Conservation (phyloP, 306 rosid genomes). For the Inga oerstediana region DNA sequence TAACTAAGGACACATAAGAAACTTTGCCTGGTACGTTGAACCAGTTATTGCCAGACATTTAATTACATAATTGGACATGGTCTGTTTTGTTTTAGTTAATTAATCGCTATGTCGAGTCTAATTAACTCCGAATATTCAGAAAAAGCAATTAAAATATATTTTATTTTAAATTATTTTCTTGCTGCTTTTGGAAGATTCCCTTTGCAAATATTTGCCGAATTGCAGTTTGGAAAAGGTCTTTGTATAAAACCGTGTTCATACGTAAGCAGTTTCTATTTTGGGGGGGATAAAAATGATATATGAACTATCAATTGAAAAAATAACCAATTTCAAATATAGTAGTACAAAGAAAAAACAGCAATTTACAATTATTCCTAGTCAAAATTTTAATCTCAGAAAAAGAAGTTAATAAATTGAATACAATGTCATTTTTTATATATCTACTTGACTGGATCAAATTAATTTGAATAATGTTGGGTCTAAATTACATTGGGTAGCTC, state of each 20-base stretch:
- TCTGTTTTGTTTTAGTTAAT: neutral
- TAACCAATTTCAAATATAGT: too few relatives aligned
- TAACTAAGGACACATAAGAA: constrained; percentile 2
- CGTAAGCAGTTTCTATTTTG: neutral
- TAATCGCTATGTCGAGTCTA: neutral
- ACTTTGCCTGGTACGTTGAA: neutral
- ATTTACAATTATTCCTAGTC: neutral
- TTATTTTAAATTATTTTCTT: neutral
- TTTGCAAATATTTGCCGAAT: neutral
- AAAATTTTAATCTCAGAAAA: too few relatives aligned
- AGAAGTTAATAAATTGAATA: too few relatives aligned
- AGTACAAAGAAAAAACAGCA: too few relatives aligned
- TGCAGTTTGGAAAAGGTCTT: neutral
- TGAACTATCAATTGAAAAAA: neutral
- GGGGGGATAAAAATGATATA: neutral
- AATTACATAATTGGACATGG: neutral
- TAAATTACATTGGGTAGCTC: too few relatives aligned
- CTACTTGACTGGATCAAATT: too few relatives aligned
- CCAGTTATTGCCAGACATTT: neutral
- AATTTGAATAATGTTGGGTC: too few relatives aligned
- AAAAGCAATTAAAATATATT: neutral
- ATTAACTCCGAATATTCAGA: neutral
- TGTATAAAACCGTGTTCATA: neutral
- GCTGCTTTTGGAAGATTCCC: neutral
- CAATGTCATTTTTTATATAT: too few relatives aligned